phyloP scores from a whole-genome alignment of 352 stramenopile genomes.

The Globisporangium polare region DNA sequence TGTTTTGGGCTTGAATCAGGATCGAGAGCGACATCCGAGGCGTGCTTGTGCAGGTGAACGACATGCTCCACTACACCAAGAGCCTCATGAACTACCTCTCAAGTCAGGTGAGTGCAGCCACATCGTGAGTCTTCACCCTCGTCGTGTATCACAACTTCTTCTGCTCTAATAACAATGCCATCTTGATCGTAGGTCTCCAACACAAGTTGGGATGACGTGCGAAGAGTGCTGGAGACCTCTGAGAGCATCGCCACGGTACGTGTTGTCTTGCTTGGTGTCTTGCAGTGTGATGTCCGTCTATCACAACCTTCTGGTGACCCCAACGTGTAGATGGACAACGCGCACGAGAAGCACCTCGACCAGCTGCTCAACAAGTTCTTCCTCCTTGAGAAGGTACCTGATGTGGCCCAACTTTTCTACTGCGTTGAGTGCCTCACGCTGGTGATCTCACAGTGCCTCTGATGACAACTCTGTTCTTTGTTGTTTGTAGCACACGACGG shows the following conservation, averaged over 20 bases:
- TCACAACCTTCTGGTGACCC: too few species aligned
- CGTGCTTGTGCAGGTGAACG: slow-evolving; percentile 43
- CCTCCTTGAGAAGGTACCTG: slow-evolving; percentile 63
- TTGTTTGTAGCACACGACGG: slow-evolving; percentile 39
- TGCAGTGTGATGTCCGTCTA: slow-evolving; percentile 4
- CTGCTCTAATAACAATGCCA: background rate
- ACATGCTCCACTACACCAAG: slow-evolving; percentile 80
- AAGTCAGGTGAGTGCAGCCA: slow-evolving; percentile 38
- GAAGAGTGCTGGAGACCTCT: slow-evolving; percentile 18
- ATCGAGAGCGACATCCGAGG: slow-evolving; percentile 39
- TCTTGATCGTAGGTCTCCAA: slow-evolving; percentile 22
- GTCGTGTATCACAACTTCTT: background rate
- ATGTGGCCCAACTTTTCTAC: background rate
- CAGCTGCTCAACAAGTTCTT: slow-evolving; percentile 67
- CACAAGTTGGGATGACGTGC: slow-evolving; percentile 18
- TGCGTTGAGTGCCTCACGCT: background rate
- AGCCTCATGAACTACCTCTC: slow-evolving; percentile 64
- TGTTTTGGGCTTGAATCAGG: slow-evolving; percentile 18
- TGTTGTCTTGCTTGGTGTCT: background rate
- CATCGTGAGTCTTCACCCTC: background rate
- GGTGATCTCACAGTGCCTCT: background rate
- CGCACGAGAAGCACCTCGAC: slow-evolving; percentile 61
- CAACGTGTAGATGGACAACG: slow-evolving; percentile 43
- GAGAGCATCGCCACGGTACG: slow-evolving; percentile 20
- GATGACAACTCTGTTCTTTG: background rate